These are phyloP conservation scores for Vachellia collinsii DNA, from an alignment of 306 rosid genomes.

Conservation along the genomic window DNA sequence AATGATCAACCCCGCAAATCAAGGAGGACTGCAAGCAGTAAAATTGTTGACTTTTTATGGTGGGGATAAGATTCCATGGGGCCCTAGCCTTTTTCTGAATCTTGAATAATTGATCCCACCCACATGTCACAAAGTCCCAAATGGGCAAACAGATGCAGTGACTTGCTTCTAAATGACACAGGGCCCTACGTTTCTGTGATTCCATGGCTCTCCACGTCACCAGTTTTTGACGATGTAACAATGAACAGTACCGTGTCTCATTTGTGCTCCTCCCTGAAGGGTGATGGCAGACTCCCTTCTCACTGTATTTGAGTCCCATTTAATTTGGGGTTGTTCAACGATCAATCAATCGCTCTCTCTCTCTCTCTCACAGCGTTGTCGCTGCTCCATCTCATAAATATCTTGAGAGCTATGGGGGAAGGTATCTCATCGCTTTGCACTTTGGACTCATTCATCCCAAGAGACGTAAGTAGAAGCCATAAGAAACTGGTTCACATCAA, in stretches of 20 bases:
- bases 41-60: not conserved
- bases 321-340: constrained; percentile 6
- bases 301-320: constrained; percentile 25
- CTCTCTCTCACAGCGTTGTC: not conserved
- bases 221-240: constrained; percentile 20
- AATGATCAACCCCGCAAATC: not conserved
- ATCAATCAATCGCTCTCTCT: constrained; percentile 32
- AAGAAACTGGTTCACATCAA: constrained; percentile 30
- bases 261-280: constrained; percentile 16
- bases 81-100: not conserved
- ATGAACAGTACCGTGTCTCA: constrained; percentile 13
- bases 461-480: constrained; percentile 26
- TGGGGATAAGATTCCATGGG: not conserved
- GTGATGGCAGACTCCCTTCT: constrained; percentile 5
- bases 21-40: not conserved
- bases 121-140: not conserved
- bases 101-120: constrained; percentile 11
- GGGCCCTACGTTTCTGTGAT: not conserved
- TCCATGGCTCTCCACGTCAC: constrained; percentile 14
- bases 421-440: not conserved
- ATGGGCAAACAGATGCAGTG: not conserved
- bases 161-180: constrained; percentile 15
- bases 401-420: not conserved
- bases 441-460: not conserved
- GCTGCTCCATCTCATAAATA: constrained; percentile 25